Conservation (phyloP, 2,329 filamentous ascomycete genomes). For the Phialophora verrucosa region DNA sequence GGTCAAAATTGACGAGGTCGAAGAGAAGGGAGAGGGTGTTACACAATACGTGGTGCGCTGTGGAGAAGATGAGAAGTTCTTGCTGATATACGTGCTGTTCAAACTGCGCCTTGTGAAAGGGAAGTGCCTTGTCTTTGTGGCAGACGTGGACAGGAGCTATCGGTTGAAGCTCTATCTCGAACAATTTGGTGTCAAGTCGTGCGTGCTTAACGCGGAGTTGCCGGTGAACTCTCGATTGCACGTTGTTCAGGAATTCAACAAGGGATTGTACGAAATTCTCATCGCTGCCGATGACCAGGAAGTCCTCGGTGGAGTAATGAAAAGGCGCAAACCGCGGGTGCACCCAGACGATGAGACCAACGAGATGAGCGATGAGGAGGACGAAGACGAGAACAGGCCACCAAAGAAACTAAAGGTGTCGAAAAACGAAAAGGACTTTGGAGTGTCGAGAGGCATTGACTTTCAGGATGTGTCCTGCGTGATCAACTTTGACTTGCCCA, state of each 20-base stretch:
- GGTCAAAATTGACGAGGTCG: constrained; percentile 81
- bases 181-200: constrained; percentile 93
- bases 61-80: constrained; percentile 96
- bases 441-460: constrained; percentile 94
- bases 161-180: constrained; percentile 93
- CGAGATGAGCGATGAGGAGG: constrained; percentile 49
- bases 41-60: constrained; percentile 88
- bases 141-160: constrained; percentile 87
- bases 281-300: constrained; percentile 94
- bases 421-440: constrained; percentile 84
- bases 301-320: constrained; percentile 65
- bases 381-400: constrained; percentile 43
- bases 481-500: constrained; percentile 94
- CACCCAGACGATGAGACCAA: constrained; percentile 40
- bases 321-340: constrained; percentile 41
- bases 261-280: constrained; percentile 95
- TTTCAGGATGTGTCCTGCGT: constrained; percentile 95
- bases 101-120: constrained; percentile 93
- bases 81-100: constrained; percentile 91
- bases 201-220: constrained; percentile 90
- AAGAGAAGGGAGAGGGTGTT: constrained; percentile 75
- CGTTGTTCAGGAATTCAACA: constrained; percentile 96
- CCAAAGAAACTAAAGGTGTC: constrained; percentile 70
- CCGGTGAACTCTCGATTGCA: constrained; percentile 92
- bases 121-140: constrained; percentile 84